Conservation (phyloP, 2,329 filamentous ascomycete species). For the Sarocladium brachiariae region DNA sequence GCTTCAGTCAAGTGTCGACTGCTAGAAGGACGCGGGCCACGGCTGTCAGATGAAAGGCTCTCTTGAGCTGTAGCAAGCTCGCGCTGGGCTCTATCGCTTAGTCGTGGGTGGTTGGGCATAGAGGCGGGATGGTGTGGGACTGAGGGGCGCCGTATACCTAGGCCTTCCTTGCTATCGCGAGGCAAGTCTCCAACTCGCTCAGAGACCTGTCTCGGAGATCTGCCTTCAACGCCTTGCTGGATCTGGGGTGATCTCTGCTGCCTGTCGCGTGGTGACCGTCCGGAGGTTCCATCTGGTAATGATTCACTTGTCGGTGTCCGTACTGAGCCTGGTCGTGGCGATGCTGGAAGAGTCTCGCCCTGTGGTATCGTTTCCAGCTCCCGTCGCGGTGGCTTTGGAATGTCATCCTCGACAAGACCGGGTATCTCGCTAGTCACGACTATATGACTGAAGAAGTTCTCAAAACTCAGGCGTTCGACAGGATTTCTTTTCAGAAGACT, state of each 20-base stretch:
- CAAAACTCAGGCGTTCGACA: conserved; percentile 77
- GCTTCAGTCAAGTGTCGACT: conserved; percentile 45
- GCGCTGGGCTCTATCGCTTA: conserved; percentile 18
- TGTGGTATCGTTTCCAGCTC: conserved; percentile 30
- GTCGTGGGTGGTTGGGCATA: conserved; percentile 36
- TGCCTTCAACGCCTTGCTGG: background rate
- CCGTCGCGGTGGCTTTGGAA: conserved; percentile 35
- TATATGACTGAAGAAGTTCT: conserved; percentile 72
- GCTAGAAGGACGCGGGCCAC: conserved; percentile 11
- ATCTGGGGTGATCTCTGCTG: conserved; percentile 36
- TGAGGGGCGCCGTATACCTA: conserved; percentile 43
- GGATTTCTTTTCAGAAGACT: conserved; percentile 78
- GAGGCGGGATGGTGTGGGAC: conserved; percentile 40
- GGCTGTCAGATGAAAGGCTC: background rate
- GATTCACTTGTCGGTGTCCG: conserved; percentile 5
- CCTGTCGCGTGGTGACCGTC: conserved; percentile 21
- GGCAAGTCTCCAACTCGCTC: conserved; percentile 26
- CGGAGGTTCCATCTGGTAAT: background rate
- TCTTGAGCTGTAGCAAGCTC: background rate
- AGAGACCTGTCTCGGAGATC: background rate
- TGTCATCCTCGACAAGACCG: conserved; percentile 71
- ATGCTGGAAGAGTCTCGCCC: conserved; percentile 20
- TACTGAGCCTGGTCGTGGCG: conserved; percentile 14
- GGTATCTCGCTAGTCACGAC: conserved; percentile 73
- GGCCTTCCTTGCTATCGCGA: conserved; percentile 39